Base-by-base conservation (phyloP, 768 basidiomycete genomes). In the Naematelia encephala region DNA sequence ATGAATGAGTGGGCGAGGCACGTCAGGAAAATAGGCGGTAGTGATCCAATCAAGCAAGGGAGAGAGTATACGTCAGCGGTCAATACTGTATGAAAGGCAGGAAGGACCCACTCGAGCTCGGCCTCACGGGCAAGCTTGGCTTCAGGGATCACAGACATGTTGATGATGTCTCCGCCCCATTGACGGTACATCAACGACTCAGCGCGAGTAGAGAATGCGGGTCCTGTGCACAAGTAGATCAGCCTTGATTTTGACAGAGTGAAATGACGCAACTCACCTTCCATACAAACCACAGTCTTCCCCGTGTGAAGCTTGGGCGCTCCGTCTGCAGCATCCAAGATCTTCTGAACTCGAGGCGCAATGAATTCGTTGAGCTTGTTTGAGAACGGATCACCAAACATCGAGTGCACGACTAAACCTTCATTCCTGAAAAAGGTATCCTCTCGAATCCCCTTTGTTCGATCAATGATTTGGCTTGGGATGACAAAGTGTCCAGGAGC, bases 121-220 rank as follows among this genome's bases (percentile, higher is more conserved):
- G 91, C 92, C 80, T 99, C 93, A 13, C 93, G 81, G 2, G 94
- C 94, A 43, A 97, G 82, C 80, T 98, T 98, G n/a, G 93, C 86
- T 79, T 99, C 94, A 1, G 96, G 96, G 25, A 97, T 80, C 42
- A 89, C 89, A 59, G 89, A 94, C 94, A 99, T 99, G 77, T 97
- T 77, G 72, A 77, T 72, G 63, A 75, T 75, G 54, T 77, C 75
- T 44, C 73, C 75, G 8, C 94, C 94, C 88, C 90, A 93, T 48
- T 82, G 82, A 21, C 91, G 82, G 77, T 97, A 96, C 92, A 96
- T 91, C 69, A 83, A 69, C 70, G 90, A 92, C 83, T 99, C 94
- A 16, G 94, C 94, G 34, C 94, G 81, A n/a, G 94, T 99, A 56
- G 91, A 94, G 81, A 99, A 99, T 78, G 92, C 91, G 58, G 68